These are phyloP conservation scores for Fagopyrum esculentum DNA, from an alignment of 148 eudicot genomes.

Conservation along the genomic window DNA sequence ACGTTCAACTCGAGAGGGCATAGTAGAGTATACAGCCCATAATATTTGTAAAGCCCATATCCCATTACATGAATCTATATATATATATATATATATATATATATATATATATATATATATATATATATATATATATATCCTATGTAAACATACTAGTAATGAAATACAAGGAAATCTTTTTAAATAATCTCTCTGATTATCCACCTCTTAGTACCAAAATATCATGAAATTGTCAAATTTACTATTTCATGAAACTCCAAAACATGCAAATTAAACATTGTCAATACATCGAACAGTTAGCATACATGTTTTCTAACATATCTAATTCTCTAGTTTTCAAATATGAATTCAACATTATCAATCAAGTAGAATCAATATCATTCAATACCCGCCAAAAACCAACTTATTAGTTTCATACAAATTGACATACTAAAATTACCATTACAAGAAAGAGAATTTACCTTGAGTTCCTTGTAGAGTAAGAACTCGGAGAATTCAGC, in stretches of 20 bases:
- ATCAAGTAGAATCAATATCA: neutral
- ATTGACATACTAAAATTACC: neutral
- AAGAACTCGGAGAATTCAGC: conserved; percentile 96
- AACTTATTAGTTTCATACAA: neutral
- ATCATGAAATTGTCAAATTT: neutral
- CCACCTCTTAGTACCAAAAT: too few relatives aligned
- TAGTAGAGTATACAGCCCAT: too few relatives aligned
- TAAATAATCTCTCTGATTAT: too few relatives aligned
- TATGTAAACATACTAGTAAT: too few relatives aligned
- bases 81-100: too few relatives aligned
- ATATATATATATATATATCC: too few relatives aligned
- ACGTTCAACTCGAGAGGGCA: too few relatives aligned
- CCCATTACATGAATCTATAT: too few relatives aligned
- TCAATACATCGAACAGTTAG: neutral
- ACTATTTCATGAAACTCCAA: neutral
- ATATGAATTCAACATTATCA: neutral
- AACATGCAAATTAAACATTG: neutral
- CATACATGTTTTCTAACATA: neutral
- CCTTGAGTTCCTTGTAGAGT: conserved; percentile 95
- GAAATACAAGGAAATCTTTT: too few relatives aligned
- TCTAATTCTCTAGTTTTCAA: neutral
- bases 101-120: too few relatives aligned
- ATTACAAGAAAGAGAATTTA: conserved; percentile 9
- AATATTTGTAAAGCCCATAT: too few relatives aligned
- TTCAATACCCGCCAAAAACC: neutral